Base-by-base conservation (phyloP, 2,329 filamentous ascomycete species). In the Chaetothyriales sp. region DNA sequence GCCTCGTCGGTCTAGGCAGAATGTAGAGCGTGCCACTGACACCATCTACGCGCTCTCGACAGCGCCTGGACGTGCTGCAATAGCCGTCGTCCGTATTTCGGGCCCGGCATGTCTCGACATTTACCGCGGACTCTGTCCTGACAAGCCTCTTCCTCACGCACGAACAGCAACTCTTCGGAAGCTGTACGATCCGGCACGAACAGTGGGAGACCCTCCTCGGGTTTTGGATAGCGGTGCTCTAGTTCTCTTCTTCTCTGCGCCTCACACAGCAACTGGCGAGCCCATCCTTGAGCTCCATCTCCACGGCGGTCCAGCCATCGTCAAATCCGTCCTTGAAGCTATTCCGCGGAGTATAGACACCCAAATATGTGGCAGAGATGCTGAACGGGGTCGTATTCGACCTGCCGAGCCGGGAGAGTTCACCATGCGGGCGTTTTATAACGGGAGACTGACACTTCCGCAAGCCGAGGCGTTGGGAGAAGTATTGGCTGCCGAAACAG, bases 341-440 rank as follows among this genome's bases (percentile, higher is more conserved):
- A 86, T 98, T 52, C 77, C 85, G 1, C 62, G 61, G 45, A 65
- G 65, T 22, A 63, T 56, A 18, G 48, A 19, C n/a, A 44, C 52
- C 40, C 47, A 33, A 43, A 1, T 15, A 22, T 13, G n/a, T 29
- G 40, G 25, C 29, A 29, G 45, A 4, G 10, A n/a, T 18, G 44
- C 47, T 29, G 43, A 46, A 29, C 46, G n/a, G 7, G 46, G 37
- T n/a, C 62, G 54, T 10, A 81, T 95, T 53, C 86, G 89, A 28
- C 94, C 94, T 64, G 92, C 92, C 2, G 90, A 95, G 64, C 85
- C 92, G 0, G 92, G 92, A 51, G 92, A 98, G 65, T 98, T 98
- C 67, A 98, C 92, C 3, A 82, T 83, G 55, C 82, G 92, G 40
- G 89, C 92, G 4, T 98, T 98, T 63, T 75, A 89, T 64, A 92